Evolutionary conservation across 164 flowering plant genomes (phyloP), one percentile per base, ranked within the genome.

Genomic region (Paratinospora sagittata): DNA sequence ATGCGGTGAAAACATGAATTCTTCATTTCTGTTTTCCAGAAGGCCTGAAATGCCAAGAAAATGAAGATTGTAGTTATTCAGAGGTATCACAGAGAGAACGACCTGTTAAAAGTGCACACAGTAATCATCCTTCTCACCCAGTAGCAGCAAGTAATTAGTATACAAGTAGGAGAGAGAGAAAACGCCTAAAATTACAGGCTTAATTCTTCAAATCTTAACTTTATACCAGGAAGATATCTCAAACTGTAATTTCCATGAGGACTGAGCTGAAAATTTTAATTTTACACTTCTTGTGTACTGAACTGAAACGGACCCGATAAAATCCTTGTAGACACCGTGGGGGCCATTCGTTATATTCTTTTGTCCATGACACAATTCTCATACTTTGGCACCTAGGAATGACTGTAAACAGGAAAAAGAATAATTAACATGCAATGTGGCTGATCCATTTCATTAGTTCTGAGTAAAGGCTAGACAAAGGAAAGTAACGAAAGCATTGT

Each of bases 351-450:
- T 58, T 14, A 37, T n/a, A 43, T 63, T 33, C 37, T 26, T 52
- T n/a, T 10, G 24, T 27, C 36, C 57, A 26, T 23, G 13, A 8
- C 68, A 55, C 23, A 61, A 63, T 67, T 67, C 68, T 74, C 72
- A 69, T 47, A 55, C 76, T 69, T 64, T 69, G n/a, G 72, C 76
- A 52, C 76, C 76, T 49, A 74, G 73, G 72, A 68, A 74, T 30
- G 74, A 71, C 77, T 70, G 72, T 55, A 73, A 41, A 60, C 21
- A 41, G 43, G 27, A 16, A 58, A n/a, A 21, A 47, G n/a, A 43
- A 21, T 23, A 62, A 16, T 43, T 16, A 66, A 23, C 14, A 39
- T 21, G 24, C 61, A 55, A n/a, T 52, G 24, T 9, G 21, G 21
- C 24, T 55, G 61, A 55, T 55, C 24, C 8, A 55, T 55, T 17